Conservation (phyloP, 805 yeast species). For the Candida sithepensis region DNA sequence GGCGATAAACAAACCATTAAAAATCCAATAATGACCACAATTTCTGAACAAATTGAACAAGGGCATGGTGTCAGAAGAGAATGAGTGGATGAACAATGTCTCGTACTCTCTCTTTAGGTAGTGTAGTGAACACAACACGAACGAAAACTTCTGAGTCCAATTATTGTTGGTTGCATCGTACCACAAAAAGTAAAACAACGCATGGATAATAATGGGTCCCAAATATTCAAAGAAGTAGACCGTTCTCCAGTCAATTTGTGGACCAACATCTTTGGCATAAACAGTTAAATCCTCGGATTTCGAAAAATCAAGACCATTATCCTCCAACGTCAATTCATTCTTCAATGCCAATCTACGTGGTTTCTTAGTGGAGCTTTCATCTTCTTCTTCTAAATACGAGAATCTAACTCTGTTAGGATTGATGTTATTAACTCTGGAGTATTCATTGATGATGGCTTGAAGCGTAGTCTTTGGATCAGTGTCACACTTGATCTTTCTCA, state of each 20-base stretch:
- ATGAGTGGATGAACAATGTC: constrained; percentile 78
- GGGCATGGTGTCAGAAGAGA: constrained; percentile 93
- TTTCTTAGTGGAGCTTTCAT: constrained; percentile 25
- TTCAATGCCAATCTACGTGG: constrained; percentile 43
- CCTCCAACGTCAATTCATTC: constrained; percentile 40
- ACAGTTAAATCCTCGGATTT: constrained; percentile 39
- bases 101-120: constrained; percentile 87
- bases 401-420: constrained; percentile 55
- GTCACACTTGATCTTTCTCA: constrained; percentile 45
- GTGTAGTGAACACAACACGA: constrained; percentile 61
- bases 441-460: constrained; percentile 35
- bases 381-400: constrained; percentile 34
- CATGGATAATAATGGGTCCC: constrained; percentile 85
- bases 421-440: constrained; percentile 37
- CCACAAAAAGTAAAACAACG: constrained; percentile 51
- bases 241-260: constrained; percentile 87
- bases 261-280: constrained; percentile 84
- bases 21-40: constrained; percentile 88
- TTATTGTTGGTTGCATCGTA: constrained; percentile 41
- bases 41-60: constrained; percentile 81
- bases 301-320: constrained; percentile 38
- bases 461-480: constrained; percentile 34
- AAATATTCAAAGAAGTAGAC: constrained; percentile 86
- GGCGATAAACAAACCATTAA: constrained; percentile 60
- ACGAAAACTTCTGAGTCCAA: constrained; percentile 51